Base-by-base conservation (phyloP, 2,329 filamentous ascomycete species). In the Diaporthe nobilis region DNA sequence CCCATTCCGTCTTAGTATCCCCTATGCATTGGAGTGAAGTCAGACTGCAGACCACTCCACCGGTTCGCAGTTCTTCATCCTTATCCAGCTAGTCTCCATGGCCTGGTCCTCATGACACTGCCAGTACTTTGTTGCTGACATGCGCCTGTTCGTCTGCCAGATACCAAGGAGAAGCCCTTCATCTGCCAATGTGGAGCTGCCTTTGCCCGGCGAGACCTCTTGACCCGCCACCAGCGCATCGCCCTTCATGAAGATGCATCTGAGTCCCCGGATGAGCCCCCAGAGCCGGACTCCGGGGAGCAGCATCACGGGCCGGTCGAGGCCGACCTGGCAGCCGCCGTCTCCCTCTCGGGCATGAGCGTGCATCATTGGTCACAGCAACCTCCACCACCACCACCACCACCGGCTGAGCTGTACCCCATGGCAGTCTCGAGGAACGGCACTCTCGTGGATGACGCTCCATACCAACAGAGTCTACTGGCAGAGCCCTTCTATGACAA, bases 81-180 rank as follows among this genome's bases (percentile, higher is more conserved):
- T 5, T 31, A 10, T 28, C 42, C 15, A 49, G 28, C 60, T 49
- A 31, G 42, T 49, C 61, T 22, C 25, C 49, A 31, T 10, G n/a
- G 4, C 6, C n/a, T 9, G 7, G 1, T 34, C 15, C 8, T 31
- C 1, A 1, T 47, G 15, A 17, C 2, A 49, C n/a, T n/a, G 22
- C 17, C 25, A 4, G 31, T n/a, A 37, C 13, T 37, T 6, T 37
- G 34, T 55, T 28, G 34, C 65, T 68, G 4, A 70, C 65, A 25
- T 28, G 15, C n/a, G 20, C 34, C 34, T 42, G 2, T 3, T 25
- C 20, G 15, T 47, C 49, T 28, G 9, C 55, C 77, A 87, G 86
- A 87, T 78, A 87, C 86, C 73, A 87, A 87, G 70, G 86, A 87
- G 79, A 87, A 87, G 77, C 86, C 86, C 1, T 87, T 86, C 76